Conservation (phyloP, 768 basidiomycete genomes). For the Cystobasidium onofrii region DNA sequence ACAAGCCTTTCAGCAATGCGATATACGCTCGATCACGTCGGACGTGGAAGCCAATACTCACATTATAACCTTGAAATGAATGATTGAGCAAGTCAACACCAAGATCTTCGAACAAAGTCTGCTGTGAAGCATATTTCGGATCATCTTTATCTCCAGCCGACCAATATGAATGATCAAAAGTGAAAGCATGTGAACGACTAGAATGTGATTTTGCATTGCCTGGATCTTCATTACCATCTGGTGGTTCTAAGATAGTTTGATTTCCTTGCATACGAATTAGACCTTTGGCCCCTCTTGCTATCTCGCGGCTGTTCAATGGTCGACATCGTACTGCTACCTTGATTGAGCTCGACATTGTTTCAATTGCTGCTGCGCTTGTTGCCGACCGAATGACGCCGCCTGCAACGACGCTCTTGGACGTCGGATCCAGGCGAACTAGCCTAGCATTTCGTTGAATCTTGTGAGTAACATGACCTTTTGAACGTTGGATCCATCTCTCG, state of each 20-base stretch:
- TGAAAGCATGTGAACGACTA: conserved; percentile 62
- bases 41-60: background rate
- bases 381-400: background rate
- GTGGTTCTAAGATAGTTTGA: conserved; percentile 10
- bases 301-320: conserved; percentile 88
- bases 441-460: background rate
- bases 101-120: conserved; percentile 86
- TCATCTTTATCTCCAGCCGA: conserved; percentile 80
- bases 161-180: conserved; percentile 95
- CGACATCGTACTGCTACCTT: conserved; percentile 58
- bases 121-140: conserved; percentile 81
- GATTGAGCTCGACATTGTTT: conserved; percentile 15
- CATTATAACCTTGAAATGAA: conserved; percentile 63
- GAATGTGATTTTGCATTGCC: conserved; percentile 64
- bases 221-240: conserved; percentile 30
- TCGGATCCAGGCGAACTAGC: background rate
- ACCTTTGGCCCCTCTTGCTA: conserved; percentile 82
- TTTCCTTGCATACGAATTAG: conserved; percentile 71
- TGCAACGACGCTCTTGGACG: background rate
- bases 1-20: background rate
- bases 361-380: background rate
- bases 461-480: too few relatives aligned
- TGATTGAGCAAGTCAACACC: conserved; percentile 92
- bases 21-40: background rate
- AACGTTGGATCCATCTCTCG: too few relatives aligned